These are phyloP conservation scores for Entomortierella chlamydospora DNA, from an alignment of 192 early-diverging fungal genomes.

Conservation along the genomic window DNA sequence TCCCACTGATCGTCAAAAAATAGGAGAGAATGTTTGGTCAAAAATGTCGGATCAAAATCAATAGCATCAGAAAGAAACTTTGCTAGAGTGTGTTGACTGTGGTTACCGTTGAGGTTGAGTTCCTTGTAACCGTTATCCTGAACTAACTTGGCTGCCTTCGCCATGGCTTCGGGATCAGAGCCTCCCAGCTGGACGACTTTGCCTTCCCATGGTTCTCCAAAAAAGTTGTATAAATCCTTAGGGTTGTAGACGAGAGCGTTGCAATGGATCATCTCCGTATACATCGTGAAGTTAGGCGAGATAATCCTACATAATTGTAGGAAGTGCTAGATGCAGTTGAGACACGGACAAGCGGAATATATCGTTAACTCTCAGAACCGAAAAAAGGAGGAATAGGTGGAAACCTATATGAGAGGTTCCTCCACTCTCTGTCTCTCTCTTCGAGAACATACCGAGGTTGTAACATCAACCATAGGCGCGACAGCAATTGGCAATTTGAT, in stretches of 20 bases:
- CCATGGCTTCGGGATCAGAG: slow-evolving; percentile 59
- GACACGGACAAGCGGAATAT: too few relatives aligned
- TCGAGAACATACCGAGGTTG: slow-evolving; percentile 73
- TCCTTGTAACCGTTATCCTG: slow-evolving; percentile 67
- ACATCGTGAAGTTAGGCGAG: slow-evolving; percentile 72
- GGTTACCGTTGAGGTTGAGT: slow-evolving; percentile 76
- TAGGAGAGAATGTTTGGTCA: neutral
- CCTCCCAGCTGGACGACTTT: slow-evolving; percentile 72
- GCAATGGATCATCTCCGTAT: slow-evolving; percentile 81
- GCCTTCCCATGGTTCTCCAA: slow-evolving; percentile 57
- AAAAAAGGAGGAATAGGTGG: too few relatives aligned
- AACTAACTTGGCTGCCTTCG: slow-evolving; percentile 62
- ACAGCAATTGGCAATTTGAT: slow-evolving; percentile 57
- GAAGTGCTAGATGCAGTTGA: too few relatives aligned
- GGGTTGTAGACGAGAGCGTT: slow-evolving; percentile 63
- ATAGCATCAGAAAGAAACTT: too few relatives aligned
- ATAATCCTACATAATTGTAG: slow-evolving; percentile 73
- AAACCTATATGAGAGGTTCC: too few relatives aligned
- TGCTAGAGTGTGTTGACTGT: too few relatives aligned
- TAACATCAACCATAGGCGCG: slow-evolving; percentile 84
- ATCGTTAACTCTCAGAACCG: too few relatives aligned
- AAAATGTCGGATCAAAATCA: slow-evolving; percentile 1
- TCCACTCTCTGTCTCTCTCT: too few relatives aligned
- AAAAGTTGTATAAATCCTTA: slow-evolving; percentile 57
- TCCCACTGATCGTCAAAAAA: slow-evolving; percentile 53